phyloP scores from a whole-genome alignment of 2,329 filamentous ascomycete genomes.

The Botrytis porri region DNA sequence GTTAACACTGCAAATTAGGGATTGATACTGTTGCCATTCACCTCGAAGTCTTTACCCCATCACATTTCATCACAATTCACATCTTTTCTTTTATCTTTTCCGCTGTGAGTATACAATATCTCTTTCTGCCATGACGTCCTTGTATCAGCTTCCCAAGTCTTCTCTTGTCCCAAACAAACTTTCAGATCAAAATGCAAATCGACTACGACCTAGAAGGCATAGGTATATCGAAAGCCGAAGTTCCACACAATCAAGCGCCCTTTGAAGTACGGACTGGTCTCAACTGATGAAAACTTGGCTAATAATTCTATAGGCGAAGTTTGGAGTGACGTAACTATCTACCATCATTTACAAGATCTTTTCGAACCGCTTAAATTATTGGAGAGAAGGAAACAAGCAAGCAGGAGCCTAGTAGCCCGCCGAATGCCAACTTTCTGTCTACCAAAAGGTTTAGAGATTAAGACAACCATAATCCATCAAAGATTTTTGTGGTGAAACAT shows the following conservation, averaged over 20 bases:
- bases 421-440: neutral
- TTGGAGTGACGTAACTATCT: neutral
- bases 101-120: neutral
- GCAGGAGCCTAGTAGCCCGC: neutral
- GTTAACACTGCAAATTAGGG: neutral
- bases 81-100: neutral
- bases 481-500: accelerated
- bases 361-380: neutral
- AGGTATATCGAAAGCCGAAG: neutral
- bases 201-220: neutral
- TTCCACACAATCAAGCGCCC: neutral
- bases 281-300: neutral
- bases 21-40: neutral
- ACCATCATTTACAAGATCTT: neutral
- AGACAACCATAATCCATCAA: neutral
- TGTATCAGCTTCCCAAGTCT: neutral
- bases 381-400: neutral
- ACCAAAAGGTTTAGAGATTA: neutral
- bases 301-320: neutral
- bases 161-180: neutral
- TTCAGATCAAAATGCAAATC: neutral
- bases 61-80: neutral
- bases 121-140: neutral
- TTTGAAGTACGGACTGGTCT: neutral
- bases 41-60: neutral